A percentile compares a stretch with the other conserved stretches of the same genome.
Conservation (phyloP, 2,329 filamentous ascomycete genomes). For the Colletotrichum nymphaeae region DNA sequence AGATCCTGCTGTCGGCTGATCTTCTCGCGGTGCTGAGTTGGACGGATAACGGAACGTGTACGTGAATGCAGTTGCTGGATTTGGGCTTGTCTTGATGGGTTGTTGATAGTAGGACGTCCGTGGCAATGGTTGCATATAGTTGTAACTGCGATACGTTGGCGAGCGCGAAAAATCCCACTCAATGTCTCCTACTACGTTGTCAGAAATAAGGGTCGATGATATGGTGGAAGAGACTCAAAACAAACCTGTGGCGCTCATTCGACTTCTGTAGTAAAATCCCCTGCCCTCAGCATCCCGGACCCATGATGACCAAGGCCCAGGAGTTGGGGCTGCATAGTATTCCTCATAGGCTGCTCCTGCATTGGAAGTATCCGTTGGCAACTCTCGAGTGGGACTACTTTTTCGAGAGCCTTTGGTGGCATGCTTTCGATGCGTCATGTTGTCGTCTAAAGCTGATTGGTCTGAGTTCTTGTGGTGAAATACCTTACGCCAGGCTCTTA, state of each 20-base stretch:
- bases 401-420: background rate
- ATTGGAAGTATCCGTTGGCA: background rate
- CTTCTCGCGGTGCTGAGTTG: background rate
- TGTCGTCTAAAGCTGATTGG: too few species aligned
- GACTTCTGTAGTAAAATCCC: constrained; percentile 20
- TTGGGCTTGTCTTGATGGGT: background rate
- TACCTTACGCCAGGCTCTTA: background rate
- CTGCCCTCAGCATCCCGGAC: background rate
- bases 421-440: constrained; percentile 1
- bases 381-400: background rate
- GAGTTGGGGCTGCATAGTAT: background rate
- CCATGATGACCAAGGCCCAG: constrained; percentile 15
- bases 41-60: background rate
- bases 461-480: too few species aligned
- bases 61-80: background rate
- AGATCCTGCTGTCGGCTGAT: background rate
- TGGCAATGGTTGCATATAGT: background rate
- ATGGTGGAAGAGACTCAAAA: rapidly evolving
- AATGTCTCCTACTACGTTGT: background rate
- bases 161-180: constrained; percentile 1
- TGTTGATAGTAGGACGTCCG: background rate
- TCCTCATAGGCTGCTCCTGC: too few species aligned
- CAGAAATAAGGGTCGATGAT: background rate
- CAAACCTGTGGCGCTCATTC: background rate
- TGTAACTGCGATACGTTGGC: background rate